Evolutionary conservation across 192 early-diverging fungal genomes (phyloP).

Genomic region (Gamsiella multidivaricata): DNA sequence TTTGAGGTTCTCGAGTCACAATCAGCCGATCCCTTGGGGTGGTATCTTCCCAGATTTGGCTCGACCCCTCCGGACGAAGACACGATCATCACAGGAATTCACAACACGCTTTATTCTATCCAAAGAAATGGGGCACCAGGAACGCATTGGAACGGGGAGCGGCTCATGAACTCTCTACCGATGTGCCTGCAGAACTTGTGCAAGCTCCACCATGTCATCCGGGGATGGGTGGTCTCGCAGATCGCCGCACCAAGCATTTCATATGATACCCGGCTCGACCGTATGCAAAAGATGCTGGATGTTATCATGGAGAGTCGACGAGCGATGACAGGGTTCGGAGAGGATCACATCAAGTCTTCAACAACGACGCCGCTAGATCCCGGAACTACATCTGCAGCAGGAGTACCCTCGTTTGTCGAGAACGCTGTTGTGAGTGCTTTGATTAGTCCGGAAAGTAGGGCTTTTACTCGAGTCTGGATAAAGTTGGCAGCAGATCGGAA

Average conservation of each 20-base stretch:
- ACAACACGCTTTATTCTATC: constrained; percentile 66
- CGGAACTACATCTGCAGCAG: neutral
- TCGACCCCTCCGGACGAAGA: constrained; percentile 61
- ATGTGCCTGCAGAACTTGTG: constrained; percentile 73
- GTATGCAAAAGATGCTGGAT: constrained; percentile 71
- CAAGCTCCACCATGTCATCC: constrained; percentile 73
- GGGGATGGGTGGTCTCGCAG: constrained; percentile 74
- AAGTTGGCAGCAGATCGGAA: constrained; percentile 64
- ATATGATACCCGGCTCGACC: constrained; percentile 61
- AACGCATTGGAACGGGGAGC: constrained; percentile 60
- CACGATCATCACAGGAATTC: constrained; percentile 71
- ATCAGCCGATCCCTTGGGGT: constrained; percentile 56
- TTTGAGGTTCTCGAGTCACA: constrained; percentile 62
- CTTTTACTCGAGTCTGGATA: constrained; percentile 72
- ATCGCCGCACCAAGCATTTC: constrained; percentile 61
- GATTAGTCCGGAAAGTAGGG: constrained; percentile 76
- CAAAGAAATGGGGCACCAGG: constrained; percentile 62
- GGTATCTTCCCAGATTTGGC: constrained; percentile 53
- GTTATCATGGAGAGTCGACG: constrained; percentile 66
- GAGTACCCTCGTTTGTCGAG: constrained; percentile 78
- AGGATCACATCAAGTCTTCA: constrained; percentile 6
- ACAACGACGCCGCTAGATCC: neutral
- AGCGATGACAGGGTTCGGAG: constrained; percentile 31
- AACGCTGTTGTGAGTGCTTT: constrained; percentile 73
- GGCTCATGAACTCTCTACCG: constrained; percentile 68